Evolutionary conservation across 2,329 filamentous ascomycete species (phyloP), one percentile per base, ranked within the genome.

Genomic region (Cladosporium sp.): DNA sequence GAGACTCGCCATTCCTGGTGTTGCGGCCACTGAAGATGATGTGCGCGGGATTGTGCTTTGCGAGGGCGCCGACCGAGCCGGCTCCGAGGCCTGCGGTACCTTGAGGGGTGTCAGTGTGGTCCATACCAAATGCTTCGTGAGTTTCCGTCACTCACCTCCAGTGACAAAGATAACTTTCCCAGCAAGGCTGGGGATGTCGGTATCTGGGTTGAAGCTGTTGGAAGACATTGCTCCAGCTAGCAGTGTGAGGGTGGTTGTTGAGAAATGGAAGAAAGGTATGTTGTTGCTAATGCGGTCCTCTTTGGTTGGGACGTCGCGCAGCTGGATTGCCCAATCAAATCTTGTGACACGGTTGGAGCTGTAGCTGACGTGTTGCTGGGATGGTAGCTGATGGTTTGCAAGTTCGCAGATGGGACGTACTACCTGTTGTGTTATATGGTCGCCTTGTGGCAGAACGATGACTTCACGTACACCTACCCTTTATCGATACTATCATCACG

Each of bases 11-110:
- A 11, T 80, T 80, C 53, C 80, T 77, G 55, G 84, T 82, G 3
- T 83, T 71, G 50, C 74, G 66, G 1, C 70, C 84, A 14, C 80
- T 84, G 66, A 88, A 80, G 75, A 84, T 86, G 67, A 88, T 82
- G 64, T 85, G 81, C 0, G 77, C 75, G 1, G 85, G 84, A 8
- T 78, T 73, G 71, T 86, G 85, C 65, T 77, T 78, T 14, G 81
- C 81, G 52, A 86, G 77, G 64, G 82, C 78, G 40, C 79, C 71
- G 52, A 84, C 73, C 8, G 81, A 80, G 68, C 83, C 68, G 53
- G 49, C 52, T 35, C 72, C 72, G 7, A 74, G 69, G 35, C 72
- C 72, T 23, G 69, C 68, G n/a, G 68, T 72, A 11, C 69, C 70
- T 62, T 40, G 37, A 37, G 3, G 18, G 18, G 12, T 52, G 59